Base-by-base conservation (phyloP, 192 early-diverging fungal genomes). In the Entophlyctis luteolus region DNA sequence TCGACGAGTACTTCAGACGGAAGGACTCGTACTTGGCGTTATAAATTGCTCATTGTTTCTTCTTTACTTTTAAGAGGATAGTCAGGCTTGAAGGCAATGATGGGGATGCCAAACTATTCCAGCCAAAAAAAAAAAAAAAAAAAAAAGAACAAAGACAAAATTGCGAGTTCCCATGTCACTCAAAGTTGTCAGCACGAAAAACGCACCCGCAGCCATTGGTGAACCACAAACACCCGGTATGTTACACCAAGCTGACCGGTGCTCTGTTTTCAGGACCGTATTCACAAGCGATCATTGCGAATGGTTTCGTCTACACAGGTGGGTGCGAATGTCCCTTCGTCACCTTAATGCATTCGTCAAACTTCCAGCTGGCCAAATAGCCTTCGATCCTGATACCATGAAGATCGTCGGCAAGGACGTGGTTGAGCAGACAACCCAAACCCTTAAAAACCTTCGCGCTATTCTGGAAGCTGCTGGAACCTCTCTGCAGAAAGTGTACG, bases 401-500 rank as follows among this genome's bases (percentile, higher is more conserved):
- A 77, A 89, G 62, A 82, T 92, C 57, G 84, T 92, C 27, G 74
- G 83, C 22, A 80, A 81, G 32, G 87, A 88, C 62, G 84, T 94
- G 58, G 60, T 82, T 46, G 83, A 79, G 27, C 91, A 95, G 70
- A 91, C 93, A 65, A 55, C 50, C n/a, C 83, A 74, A 55, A 65
- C 79, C 22, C 71, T 98, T 68, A 86, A 76, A 73, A 98, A 98
- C 79, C 77, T 96, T 55, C 70, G 81, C 63, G 90, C 88, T 1
- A 91, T 98, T 50, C 81, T 98, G 32, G 82, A 89, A 72, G 91
- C 86, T 10, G 81, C 90, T 35, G 84, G 89, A 57, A 87, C 91
- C 59, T 76, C 75, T 4, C 83, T 96, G 32, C 82, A 90, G 42
- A 86, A 90, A 60, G 90, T 96, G 63, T 66, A 37, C 3, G 63